Percentiles rank a stretch among this genome's conserved stretches.
Evolutionary conservation across 805 yeast genomes (phyloP).

Genomic region (Wickerhamomyces alni): DNA sequence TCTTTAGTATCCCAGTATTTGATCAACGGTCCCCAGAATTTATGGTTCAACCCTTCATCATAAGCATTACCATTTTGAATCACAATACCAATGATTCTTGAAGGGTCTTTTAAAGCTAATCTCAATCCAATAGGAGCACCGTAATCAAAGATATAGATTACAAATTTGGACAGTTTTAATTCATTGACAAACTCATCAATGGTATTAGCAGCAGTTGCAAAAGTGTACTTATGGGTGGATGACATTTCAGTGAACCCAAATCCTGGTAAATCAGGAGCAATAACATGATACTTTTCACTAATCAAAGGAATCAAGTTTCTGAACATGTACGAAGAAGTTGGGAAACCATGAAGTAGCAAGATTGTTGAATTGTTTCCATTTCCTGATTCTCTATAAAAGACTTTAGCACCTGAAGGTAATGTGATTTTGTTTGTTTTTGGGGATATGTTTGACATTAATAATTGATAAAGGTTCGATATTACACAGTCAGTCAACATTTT

Average conservation of each 20-base stretch:
- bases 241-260: conserved; percentile 33
- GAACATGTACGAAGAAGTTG: conserved; percentile 37
- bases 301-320: conserved; percentile 32
- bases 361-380: conserved; percentile 26
- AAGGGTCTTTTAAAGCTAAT: conserved; percentile 29
- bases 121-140: conserved; percentile 39
- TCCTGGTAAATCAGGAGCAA: conserved; percentile 43
- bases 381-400: conserved; percentile 38
- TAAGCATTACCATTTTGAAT: conserved; percentile 41
- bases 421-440: background rate
- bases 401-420: conserved; percentile 12
- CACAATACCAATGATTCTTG: conserved; percentile 26
- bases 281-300: conserved; percentile 29
- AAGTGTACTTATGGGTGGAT: conserved; percentile 23
- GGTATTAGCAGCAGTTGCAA: conserved; percentile 27
- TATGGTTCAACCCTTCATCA: conserved; percentile 32
- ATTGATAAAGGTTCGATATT: too few relatives aligned
- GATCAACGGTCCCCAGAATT: conserved; percentile 33
- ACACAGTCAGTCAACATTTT: too few relatives aligned
- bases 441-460: background rate
- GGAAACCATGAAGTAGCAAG: conserved; percentile 39
- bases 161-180: conserved; percentile 24
- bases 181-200: conserved; percentile 26
- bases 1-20: conserved; percentile 26
- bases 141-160: conserved; percentile 36